Base-by-base conservation (phyloP, 2,329 filamentous ascomycete species). In the Colletotrichum coccodes region DNA sequence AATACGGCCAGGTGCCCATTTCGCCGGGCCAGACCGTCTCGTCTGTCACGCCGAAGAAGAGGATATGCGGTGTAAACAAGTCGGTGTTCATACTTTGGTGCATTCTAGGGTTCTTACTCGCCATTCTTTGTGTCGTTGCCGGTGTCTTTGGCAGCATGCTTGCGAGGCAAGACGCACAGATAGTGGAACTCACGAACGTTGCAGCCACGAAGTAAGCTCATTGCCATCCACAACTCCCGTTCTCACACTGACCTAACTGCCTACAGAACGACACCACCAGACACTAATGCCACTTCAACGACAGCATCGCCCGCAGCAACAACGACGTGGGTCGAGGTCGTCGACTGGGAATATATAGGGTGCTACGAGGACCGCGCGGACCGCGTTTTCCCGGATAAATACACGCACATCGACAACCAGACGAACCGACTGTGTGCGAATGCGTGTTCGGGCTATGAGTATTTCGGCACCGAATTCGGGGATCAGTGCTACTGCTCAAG, bases 401-500 rank as follows among this genome's bases (percentile, higher is more conserved):
- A 16, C 21, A 28, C 38, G 44, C 6, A 7, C 14, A 68, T 58
- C 36, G 16, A 52, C 4, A 44, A 52, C 5, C 34, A 50, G 46
- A 58, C 50, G 14, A 68, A 63, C 30, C 42, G 34, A 32, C 21
- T 63, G 1, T 64, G 64, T 40, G 64, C 64, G 16, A 4, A 18
- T 2, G 50, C 44, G 14, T 68, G 59, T 23, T 36, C 23, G 7
- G 34, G 34, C 0, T 53, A 42, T 21, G 50, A 52, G 50, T 68
- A 53, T 44, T 68, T 64, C 36, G 64, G 59, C 6, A 63, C 64
- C 30, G 42, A 68, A 36, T 58, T 44, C 23, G 36, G 59, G 21
- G 52, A 68, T 18, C 59, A 58, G n/a, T 64, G 64, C 16, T 68
- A 58, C 28, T 63, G 44, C 38, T 68, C 52, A 2, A 44, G 42